Percentiles rank a stretch among this genome's conserved stretches.
These are phyloP conservation scores for Linum trigynum DNA, from an alignment of 345 rosid species.

Conservation along the genomic window DNA sequence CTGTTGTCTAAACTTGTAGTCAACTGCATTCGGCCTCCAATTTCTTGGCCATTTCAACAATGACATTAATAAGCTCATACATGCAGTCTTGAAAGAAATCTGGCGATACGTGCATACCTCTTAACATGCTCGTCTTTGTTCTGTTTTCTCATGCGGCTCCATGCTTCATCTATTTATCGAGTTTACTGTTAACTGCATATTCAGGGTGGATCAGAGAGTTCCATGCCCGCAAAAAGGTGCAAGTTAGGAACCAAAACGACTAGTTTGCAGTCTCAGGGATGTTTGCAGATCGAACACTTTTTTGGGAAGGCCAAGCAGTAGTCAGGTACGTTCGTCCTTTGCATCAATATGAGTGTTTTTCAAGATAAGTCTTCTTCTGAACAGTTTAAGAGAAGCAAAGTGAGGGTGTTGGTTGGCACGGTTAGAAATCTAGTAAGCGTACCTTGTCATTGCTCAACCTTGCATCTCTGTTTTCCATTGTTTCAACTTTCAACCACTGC, in stretches of 20 bases:
- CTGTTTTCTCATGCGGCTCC: not conserved
- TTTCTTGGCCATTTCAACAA: not conserved
- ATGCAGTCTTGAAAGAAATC: too few relatives aligned
- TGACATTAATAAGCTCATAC: not conserved
- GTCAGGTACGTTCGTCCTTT: not conserved
- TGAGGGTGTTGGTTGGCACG: too few relatives aligned
- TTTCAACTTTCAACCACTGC: too few relatives aligned
- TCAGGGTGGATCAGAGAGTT: slow-evolving; percentile 45
- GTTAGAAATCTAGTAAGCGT: too few relatives aligned
- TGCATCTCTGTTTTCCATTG: too few relatives aligned
- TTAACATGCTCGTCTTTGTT: not conserved
- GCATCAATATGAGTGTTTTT: too few relatives aligned
- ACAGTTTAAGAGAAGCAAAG: too few relatives aligned
- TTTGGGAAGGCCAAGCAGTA: slow-evolving; percentile 52
- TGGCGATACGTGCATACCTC: not conserved
- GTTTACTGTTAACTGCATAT: not conserved
- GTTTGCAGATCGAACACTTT: slow-evolving; percentile 80
- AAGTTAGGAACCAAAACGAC: slow-evolving; percentile 43
- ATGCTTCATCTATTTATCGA: not conserved
- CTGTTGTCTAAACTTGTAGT: not conserved
- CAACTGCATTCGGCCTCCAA: not conserved
- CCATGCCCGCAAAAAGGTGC: slow-evolving; percentile 45
- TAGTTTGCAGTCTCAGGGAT: slow-evolving; percentile 45
- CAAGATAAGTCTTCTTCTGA: too few relatives aligned
- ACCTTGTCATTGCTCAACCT: too few relatives aligned